Conservation (phyloP, 2,329 filamentous ascomycete species). For the Ceratocystiopsis brevicomis region DNA sequence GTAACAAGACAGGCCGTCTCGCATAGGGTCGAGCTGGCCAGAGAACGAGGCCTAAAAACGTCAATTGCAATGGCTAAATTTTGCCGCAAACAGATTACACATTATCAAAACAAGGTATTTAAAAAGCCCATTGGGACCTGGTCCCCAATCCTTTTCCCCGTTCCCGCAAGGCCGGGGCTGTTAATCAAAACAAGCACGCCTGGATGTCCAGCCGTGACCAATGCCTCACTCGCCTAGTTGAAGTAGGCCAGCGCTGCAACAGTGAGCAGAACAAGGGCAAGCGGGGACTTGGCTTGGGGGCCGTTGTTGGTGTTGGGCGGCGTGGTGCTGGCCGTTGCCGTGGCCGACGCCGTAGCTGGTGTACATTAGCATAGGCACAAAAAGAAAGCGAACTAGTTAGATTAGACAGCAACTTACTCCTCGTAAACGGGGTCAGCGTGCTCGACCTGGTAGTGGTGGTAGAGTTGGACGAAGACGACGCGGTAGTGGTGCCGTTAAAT, state of each 20-base stretch:
- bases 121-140: no score
- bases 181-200: no score
- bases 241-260: constrained; percentile 23
- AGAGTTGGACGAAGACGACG: background rate
- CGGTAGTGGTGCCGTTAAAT: background rate
- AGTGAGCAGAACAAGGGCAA: constrained; percentile 21
- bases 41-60: no score
- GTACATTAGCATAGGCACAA: constrained; percentile 6
- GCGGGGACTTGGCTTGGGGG: constrained; percentile 20
- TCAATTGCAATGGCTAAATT: no score
- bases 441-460: background rate
- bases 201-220: no score
- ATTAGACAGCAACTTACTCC: background rate
- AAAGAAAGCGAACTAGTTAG: background rate
- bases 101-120: no score
- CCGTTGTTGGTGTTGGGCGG: constrained; percentile 17
- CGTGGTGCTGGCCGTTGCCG: constrained; percentile 11
- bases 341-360: constrained; percentile 7
- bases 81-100: no score
- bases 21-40: no score
- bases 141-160: no score
- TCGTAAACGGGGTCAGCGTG: background rate
- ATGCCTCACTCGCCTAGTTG: constrained; percentile 15
- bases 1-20: no score
- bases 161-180: no score